A percentile compares a stretch with the other conserved stretches of the same genome.
phyloP scores from a whole-genome alignment of 768 basidiomycete genomes.

The Pleurotus citrinopileatus region DNA sequence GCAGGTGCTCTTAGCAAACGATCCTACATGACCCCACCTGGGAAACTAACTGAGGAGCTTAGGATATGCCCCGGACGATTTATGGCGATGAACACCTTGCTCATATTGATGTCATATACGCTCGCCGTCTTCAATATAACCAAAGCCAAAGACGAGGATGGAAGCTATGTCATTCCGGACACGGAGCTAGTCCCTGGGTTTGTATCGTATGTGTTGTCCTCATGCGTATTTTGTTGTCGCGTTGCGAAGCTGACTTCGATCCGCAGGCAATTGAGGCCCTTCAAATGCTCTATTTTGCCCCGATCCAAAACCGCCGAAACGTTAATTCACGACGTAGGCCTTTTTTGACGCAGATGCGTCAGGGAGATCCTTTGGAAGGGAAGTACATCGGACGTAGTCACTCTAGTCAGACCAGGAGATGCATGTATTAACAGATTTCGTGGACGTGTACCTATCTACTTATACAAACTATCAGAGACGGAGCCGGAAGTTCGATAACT shows the following conservation, averaged over 20 bases:
- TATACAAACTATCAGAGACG: too few relatives aligned
- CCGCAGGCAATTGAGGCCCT: conserved; percentile 21
- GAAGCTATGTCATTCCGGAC: neutral
- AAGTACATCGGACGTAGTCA: neutral
- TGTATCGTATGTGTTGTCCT: conserved; percentile 1
- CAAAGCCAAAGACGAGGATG: conserved; percentile 7
- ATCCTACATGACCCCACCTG: too few relatives aligned
- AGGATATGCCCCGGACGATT: conserved; percentile 11
- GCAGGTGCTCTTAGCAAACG: too few relatives aligned
- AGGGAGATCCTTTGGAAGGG: neutral
- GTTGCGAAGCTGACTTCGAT: too few relatives aligned
- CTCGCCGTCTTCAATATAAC: conserved; percentile 10
- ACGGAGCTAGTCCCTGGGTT: conserved; percentile 5
- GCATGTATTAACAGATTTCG: too few relatives aligned
- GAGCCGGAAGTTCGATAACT: too few relatives aligned
- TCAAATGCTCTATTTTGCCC: conserved; percentile 25
- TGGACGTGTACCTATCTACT: too few relatives aligned
- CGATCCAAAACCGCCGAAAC: conserved; percentile 19
- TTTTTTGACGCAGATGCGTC: neutral
- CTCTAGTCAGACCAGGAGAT: neutral
- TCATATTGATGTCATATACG: conserved; percentile 2
- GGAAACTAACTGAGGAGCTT: too few relatives aligned
- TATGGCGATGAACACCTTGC: conserved; percentile 2
- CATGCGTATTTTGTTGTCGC: too few relatives aligned
- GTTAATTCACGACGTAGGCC: conserved; percentile 12